Percentiles rank a stretch among this genome's conserved stretches.
phyloP scores from a whole-genome alignment of 441 rosid species.

The Eutrema salsugineum region DNA sequence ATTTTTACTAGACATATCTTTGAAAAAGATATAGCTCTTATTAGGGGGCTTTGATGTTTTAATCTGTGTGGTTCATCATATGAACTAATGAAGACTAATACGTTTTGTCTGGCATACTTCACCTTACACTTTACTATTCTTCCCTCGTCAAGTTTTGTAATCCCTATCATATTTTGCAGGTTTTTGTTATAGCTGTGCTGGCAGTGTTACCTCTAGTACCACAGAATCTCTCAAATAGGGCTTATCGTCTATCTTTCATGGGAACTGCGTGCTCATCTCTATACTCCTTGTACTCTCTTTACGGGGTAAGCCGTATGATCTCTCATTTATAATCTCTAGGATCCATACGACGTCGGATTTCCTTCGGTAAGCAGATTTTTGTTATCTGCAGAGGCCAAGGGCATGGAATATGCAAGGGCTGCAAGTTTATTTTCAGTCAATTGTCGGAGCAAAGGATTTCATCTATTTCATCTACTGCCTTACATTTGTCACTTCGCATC shows the following conservation, averaged over 20 bases:
- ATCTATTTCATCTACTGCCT: conserved; percentile 88
- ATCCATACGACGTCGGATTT: conserved; percentile 7
- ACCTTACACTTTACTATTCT: neutral
- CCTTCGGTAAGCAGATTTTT: conserved; percentile 14
- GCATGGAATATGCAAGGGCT: conserved; percentile 88
- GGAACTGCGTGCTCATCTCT: conserved; percentile 87
- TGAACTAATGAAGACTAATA: neutral
- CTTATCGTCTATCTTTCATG: conserved; percentile 85
- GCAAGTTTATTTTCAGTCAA: conserved; percentile 78
- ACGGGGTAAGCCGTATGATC: conserved; percentile 62
- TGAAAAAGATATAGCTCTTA: neutral
- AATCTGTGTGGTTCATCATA: neutral
- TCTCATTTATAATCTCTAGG: conserved; percentile 1
- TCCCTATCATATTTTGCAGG: conserved; percentile 44
- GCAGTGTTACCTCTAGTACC: conserved; percentile 87
- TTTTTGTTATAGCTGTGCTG: conserved; percentile 82
- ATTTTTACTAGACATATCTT: neutral
- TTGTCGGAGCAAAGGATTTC: conserved; percentile 85
- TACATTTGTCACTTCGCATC: conserved; percentile 81
- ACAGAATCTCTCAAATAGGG: conserved; percentile 69
- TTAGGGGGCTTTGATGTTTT: neutral
- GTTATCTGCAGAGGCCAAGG: conserved; percentile 67
- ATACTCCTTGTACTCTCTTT: conserved; percentile 73
- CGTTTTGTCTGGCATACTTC: neutral
- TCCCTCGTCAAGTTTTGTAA: neutral